A percentile compares a stretch with the other conserved stretches of the same genome.
Conservation (phyloP, 139 green algal genomes). For the Tetradesmus lagerheimii region DNA sequence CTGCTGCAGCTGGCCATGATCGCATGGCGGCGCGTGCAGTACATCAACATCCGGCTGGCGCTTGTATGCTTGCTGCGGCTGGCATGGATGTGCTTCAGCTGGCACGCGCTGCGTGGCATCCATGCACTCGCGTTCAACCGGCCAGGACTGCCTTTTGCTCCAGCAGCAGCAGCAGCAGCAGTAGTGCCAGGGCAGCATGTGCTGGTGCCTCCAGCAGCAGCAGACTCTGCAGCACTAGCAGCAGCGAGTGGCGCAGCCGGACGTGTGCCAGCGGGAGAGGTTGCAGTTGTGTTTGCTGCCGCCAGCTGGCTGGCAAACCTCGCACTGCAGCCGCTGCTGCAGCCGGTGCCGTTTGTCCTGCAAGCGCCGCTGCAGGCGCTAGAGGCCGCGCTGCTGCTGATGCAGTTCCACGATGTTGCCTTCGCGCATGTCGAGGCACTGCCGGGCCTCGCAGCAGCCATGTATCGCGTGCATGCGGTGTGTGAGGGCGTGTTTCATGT, state of each 20-base stretch:
- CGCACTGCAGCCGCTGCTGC: neutral
- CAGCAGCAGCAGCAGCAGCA: neutral
- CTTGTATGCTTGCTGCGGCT: neutral
- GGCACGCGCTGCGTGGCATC: neutral
- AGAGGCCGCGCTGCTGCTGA: neutral
- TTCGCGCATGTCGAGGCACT: neutral
- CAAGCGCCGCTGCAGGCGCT: neutral
- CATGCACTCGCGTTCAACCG: neutral
- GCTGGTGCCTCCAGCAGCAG: neutral
- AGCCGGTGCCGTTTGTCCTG: neutral
- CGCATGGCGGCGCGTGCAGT: neutral
- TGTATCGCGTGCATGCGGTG: neutral
- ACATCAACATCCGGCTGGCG: neutral
- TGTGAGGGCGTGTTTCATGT: neutral
- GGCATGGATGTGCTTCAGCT: neutral
- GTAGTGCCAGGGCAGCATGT: too few species aligned
- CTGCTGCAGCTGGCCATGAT: conserved; percentile 8
- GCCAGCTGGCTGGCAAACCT: neutral
- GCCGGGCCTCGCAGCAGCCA: neutral
- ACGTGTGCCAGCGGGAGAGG: neutral
- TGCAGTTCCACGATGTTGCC: neutral
- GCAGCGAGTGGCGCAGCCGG: neutral
- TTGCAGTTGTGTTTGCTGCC: neutral
- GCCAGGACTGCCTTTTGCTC: neutral
- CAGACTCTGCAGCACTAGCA: neutral